Base-by-base conservation (phyloP, 495 filamentous ascomycete species). In the Aspergillus wentii region DNA sequence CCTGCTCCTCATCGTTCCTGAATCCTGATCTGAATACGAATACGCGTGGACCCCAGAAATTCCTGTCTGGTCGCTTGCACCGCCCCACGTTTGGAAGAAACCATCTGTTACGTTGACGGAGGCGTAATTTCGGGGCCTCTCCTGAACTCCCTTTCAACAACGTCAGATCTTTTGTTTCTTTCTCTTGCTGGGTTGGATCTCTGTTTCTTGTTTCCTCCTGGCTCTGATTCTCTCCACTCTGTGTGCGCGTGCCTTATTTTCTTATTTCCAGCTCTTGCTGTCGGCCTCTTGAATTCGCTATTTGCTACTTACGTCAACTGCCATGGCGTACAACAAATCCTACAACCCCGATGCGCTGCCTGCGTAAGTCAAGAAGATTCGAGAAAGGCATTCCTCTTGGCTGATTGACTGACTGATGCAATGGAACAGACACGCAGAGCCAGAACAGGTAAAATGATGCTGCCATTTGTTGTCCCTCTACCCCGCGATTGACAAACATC, bases 271-370 rank as follows among this genome's bases (percentile, higher is more conserved):
- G 22, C 23, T 17, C 29, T 33, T 4, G 13, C 41, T 14, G n/a
- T 11, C 3, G 28, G n/a, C 10, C 34, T 23, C 25, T 19, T 33
- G 10, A 26, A 17, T 26, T 4, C 19, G 13, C 1, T 25, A 8
- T 5, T 3, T 11, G 17, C 23, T 30, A 38, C 33, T 51, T 54
- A 51, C 54, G 58, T 61, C 62, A 66, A 44, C 44, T 46, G 51
- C 46, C 34, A 98, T 97, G 92, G 92, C 92, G 20, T 97, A 98
- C 75, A 95, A 94, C 59, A 79, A 82, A 52, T 75, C 78, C 28
- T 88, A 85, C 66, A 96, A 98, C 55, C 91, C 91, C n/a, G 94
- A 98, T 69, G 87, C 88, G 62, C 79, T 98, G 42, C 92, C 92
- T 61, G 88, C 88, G 83, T 94, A 71, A 79, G 88, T 80, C 8